Evolutionary conservation across 306 rosid species (phyloP).

Genomic region (Medicago lupulina): DNA sequence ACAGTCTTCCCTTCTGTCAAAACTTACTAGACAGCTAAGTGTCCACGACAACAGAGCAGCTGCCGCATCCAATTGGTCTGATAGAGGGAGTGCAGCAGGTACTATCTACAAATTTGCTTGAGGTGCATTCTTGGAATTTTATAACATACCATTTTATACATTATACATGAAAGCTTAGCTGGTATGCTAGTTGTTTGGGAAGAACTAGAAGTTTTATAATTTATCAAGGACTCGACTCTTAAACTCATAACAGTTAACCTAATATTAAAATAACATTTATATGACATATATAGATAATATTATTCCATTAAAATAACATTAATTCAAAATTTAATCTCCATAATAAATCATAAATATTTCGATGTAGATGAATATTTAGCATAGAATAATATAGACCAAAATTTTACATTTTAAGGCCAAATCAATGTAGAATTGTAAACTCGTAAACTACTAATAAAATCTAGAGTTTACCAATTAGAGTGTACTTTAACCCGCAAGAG

Average conservation of each 20-base stretch:
- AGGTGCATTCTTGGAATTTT: constrained; percentile 36
- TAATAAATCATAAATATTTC: too few species aligned
- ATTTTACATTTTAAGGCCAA: background rate
- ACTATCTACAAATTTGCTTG: constrained; percentile 36
- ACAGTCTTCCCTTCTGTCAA: constrained; percentile 64
- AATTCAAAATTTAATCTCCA: too few species aligned
- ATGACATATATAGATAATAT: too few species aligned
- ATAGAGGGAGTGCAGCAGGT: constrained; percentile 54
- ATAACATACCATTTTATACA: background rate
- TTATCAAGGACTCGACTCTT: background rate
- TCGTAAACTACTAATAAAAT: background rate
- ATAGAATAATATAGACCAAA: too few species aligned
- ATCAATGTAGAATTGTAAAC: background rate
- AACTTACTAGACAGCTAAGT: constrained; percentile 59
- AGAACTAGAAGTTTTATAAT: constrained; percentile 20
- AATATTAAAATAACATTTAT: too few species aligned
- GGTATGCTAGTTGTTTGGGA: constrained; percentile 17
- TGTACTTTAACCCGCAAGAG: background rate
- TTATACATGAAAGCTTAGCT: constrained; percentile 15
- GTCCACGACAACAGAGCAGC: constrained; percentile 60
- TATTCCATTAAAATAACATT: too few species aligned
- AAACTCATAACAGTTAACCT: too few species aligned
- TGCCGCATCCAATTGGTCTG: constrained; percentile 57
- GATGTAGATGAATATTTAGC: too few species aligned
- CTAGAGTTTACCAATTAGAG: background rate